Evolutionary conservation across 495 filamentous ascomycete species (phyloP).

Genomic region (Xylaria venustula): DNA sequence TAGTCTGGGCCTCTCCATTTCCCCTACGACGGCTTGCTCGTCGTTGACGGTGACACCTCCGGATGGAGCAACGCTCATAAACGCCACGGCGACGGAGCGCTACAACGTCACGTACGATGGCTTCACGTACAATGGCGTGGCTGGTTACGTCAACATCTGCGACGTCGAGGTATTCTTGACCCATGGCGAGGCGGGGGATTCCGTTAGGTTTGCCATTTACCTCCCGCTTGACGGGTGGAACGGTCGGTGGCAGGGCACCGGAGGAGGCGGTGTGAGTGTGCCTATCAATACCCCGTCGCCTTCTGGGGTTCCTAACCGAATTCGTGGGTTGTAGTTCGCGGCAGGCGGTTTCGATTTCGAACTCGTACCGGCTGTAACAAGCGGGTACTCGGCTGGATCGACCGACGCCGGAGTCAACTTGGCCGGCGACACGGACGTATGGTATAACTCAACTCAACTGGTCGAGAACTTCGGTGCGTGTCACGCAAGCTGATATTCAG

Average conservation of each 20-base stretch:
- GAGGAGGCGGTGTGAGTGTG: constrained; percentile 48
- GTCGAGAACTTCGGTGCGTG: constrained; percentile 16
- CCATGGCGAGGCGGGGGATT: constrained; percentile 39
- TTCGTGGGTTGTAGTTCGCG: constrained; percentile 11
- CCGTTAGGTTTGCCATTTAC: constrained; percentile 54
- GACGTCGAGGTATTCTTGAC: constrained; percentile 42
- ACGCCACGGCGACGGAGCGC: constrained; percentile 18
- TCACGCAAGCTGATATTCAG: neutral
- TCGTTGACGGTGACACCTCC: constrained; percentile 14
- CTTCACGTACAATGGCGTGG: constrained; percentile 4
- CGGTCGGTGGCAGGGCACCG: constrained; percentile 56
- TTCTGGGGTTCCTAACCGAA: neutral
- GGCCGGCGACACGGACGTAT: constrained; percentile 27
- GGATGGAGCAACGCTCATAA: constrained; percentile 12
- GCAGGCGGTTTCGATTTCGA: constrained; percentile 16
- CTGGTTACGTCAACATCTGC: constrained; percentile 17
- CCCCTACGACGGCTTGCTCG: constrained; percentile 3
- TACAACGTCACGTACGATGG: constrained; percentile 15
- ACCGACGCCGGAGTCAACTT: constrained; percentile 31
- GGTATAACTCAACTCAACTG: constrained; percentile 15
- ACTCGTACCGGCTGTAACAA: constrained; percentile 13
- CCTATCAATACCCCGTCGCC: neutral
- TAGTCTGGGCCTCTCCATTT: constrained; percentile 1
- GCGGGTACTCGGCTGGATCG: constrained; percentile 21
- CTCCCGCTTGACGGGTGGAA: constrained; percentile 49